These are phyloP conservation scores for Apiospora koreana DNA, from an alignment of 2,329 filamentous ascomycete species.

Conservation along the genomic window DNA sequence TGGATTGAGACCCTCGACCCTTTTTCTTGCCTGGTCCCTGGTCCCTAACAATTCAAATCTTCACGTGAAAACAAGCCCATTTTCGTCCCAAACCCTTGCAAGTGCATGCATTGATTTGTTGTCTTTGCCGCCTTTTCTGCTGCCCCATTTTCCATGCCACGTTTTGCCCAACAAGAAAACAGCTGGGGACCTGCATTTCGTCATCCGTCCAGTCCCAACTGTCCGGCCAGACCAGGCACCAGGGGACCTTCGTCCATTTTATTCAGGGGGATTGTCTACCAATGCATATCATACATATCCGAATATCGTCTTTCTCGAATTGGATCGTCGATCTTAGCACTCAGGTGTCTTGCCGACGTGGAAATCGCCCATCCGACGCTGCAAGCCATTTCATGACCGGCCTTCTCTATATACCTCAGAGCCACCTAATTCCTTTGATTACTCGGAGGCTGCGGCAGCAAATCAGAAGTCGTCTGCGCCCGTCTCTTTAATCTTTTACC, in stretches of 20 bases:
- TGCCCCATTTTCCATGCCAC: background rate
- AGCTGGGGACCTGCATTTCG: slow-evolving; percentile 8
- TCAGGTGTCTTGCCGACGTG: no score
- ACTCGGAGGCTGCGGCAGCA: background rate
- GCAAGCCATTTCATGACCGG: background rate
- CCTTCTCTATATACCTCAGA: no score
- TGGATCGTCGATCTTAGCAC: slow-evolving; percentile 3
- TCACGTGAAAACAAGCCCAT: slow-evolving; percentile 2
- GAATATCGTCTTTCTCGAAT: background rate
- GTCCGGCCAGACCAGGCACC: no score
- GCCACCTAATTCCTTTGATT: background rate
- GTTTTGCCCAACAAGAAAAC: background rate
- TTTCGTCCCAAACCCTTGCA: background rate
- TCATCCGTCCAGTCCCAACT: background rate
- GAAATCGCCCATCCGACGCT: background rate
- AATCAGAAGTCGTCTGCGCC: background rate
- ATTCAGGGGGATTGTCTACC: background rate
- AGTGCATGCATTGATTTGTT: background rate
- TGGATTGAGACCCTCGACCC: background rate
- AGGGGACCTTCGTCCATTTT: background rate
- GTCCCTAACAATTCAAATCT: background rate
- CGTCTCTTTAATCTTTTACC: background rate
- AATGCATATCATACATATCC: background rate
- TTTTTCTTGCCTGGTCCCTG: background rate
- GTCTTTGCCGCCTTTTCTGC: background rate